Evolutionary conservation across 306 rosid genomes (phyloP).

Genomic region (Fagus sylvatica): DNA sequence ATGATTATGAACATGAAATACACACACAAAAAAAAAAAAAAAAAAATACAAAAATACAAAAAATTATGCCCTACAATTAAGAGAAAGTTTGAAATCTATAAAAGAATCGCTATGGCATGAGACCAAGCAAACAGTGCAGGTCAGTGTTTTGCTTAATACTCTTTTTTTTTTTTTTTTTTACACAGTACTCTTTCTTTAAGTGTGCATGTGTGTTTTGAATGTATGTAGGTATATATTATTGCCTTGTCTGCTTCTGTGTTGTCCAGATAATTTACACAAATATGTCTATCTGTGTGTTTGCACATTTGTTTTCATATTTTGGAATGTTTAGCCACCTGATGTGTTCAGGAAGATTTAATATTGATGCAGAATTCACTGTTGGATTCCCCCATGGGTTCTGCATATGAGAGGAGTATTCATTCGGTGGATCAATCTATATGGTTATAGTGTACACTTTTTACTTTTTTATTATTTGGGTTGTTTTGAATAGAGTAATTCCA

Average conservation of each 20-base stretch:
- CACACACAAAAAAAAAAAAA: too few species aligned
- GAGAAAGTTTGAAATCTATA: too few species aligned
- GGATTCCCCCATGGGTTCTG: too few species aligned
- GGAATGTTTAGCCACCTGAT: background rate
- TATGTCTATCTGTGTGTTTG: background rate
- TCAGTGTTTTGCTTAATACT: conserved; percentile 20
- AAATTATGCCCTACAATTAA: too few species aligned
- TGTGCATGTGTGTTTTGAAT: background rate
- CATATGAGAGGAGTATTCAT: background rate
- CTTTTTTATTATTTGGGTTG: background rate
- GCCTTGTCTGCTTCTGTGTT: background rate
- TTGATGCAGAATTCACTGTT: background rate
- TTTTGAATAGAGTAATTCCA: background rate
- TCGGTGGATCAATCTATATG: background rate
- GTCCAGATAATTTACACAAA: background rate
- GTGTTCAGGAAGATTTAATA: background rate
- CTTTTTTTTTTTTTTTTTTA: too few species aligned
- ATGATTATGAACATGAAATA: too few species aligned
- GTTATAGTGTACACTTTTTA: background rate
- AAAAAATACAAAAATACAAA: too few species aligned
- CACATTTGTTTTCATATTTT: background rate
- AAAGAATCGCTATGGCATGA: too few species aligned
- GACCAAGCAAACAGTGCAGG: conserved; percentile 39
- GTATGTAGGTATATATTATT: background rate
- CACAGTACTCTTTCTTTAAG: background rate